A percentile compares a stretch with the other conserved stretches of the same genome.
phyloP scores from a whole-genome alignment of 2,329 filamentous ascomycete genomes.

The Colletotrichum theobromicola region DNA sequence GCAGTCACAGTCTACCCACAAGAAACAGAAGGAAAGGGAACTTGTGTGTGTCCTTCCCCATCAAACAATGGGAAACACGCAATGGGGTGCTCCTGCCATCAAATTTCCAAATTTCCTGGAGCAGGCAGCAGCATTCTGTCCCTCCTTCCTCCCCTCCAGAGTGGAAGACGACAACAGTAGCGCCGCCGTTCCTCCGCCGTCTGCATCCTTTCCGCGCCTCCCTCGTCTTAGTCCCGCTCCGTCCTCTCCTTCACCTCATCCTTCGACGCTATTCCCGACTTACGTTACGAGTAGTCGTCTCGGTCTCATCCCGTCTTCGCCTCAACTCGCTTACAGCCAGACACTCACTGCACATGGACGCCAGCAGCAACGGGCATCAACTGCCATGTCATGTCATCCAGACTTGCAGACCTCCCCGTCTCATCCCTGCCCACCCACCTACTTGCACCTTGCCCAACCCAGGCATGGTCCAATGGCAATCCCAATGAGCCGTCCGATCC shows the following conservation, averaged over 20 bases:
- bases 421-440: not conserved
- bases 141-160: not conserved
- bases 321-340: not conserved
- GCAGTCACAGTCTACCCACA: not conserved
- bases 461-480: not conserved
- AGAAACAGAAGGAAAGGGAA: not conserved
- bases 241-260: not conserved
- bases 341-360: not conserved
- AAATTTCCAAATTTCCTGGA: not conserved
- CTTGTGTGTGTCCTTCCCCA: not conserved
- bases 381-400: not conserved
- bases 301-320: not conserved
- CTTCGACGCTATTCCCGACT: not conserved
- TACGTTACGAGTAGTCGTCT: not conserved
- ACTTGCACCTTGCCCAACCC: not conserved
- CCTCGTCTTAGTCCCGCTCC: not conserved
- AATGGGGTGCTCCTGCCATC: not conserved
- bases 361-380: not conserved
- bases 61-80: not conserved
- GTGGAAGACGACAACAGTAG: not conserved
- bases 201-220: not conserved
- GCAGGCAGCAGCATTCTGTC: not conserved
- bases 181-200: not conserved
- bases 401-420: not conserved
- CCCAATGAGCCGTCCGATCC: slow-evolving; percentile 14